Base-by-base conservation (phyloP, 371 early-diverging fungal species). In the Mucor circinelloides region DNA sequence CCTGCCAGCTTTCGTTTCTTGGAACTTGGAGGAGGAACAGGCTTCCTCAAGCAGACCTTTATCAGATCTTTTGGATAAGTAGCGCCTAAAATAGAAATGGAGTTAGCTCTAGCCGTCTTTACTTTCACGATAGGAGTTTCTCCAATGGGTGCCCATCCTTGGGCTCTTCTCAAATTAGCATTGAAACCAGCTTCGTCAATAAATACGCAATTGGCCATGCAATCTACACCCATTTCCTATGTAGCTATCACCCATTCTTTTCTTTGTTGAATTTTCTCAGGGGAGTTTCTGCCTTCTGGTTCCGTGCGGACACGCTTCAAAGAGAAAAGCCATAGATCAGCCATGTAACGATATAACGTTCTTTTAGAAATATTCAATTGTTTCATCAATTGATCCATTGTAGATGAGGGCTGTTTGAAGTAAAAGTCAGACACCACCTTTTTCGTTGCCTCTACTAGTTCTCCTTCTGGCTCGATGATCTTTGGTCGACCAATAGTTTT, bases 1-100 rank as follows among this genome's bases (percentile, higher is more conserved):
- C 64, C 59, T n/a, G 32, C 64, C 52, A 63, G 54, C 64, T 68
- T 68, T 68, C 68, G 42, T 68, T 68, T 68, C 36, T 68, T 63
- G 69, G 62, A 63, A n/a, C n/a, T n/a, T n/a, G n/a, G n/a, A 31
- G 46, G 46, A n/a, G 64, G 60, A 30, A 64, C 52, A 19, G 63
- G 55, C 63, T 68, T 68, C 55, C 64, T 69, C 69, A 60, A 46
- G 27, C 69, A 30, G 9, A 64, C 30, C 36, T 63, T 63, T 9
- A 68, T 62, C 13, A 68, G n/a, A 8, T 63, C 63, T 34, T 63
- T 52, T 34, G 2, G 63, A 63, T 12, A 32, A n/a, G n/a, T 68
- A 28, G 58, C 68, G 12, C 68, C 58, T 23, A 67, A 34, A 13
- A 62, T 60, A 9, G 57, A 57, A 46, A 61, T 46, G 12, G 54